Evolutionary conservation across 345 rosid species (phyloP).

Genomic region (Arabidopsis arenosa): DNA sequence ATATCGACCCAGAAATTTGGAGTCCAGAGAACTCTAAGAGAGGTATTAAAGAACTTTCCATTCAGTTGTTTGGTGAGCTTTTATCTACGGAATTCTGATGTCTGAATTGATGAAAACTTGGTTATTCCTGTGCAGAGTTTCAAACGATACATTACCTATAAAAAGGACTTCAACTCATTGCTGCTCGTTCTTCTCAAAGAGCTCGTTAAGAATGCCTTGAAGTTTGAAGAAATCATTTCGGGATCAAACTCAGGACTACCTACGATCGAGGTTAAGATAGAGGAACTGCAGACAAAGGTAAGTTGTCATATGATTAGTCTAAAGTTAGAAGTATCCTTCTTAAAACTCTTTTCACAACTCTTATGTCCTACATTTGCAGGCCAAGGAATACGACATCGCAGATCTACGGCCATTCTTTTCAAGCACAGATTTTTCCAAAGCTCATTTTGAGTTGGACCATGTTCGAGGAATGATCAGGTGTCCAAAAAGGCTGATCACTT

Average conservation of each 20-base stretch:
- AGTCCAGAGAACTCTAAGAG: conserved; percentile 86
- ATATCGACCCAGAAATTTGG: conserved; percentile 97
- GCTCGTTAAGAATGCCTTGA: conserved; percentile 77
- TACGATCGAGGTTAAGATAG: conserved; percentile 70
- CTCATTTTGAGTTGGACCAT: conserved; percentile 69
- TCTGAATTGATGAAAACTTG: conserved; percentile 9
- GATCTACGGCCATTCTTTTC: conserved; percentile 80
- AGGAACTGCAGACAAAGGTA: conserved; percentile 83
- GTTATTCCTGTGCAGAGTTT: conserved; percentile 68
- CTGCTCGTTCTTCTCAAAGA: conserved; percentile 83
- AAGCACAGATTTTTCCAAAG: conserved; percentile 68
- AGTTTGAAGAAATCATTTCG: conserved; percentile 81
- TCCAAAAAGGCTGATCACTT: conserved; percentile 46
- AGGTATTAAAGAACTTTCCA: conserved; percentile 52
- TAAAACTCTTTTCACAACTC: background rate
- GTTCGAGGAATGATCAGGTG: conserved; percentile 63
- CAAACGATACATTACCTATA: conserved; percentile 85
- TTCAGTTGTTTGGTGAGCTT: background rate
- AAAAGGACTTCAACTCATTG: conserved; percentile 85
- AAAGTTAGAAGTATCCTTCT: background rate
- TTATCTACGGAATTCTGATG: background rate
- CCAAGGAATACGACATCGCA: conserved; percentile 78
- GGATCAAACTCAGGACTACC: conserved; percentile 69
- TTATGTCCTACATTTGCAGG: conserved; percentile 55
- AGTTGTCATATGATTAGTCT: background rate